Percentiles rank a stretch among this genome's conserved stretches.
phyloP scores from a whole-genome alignment of 441 rosid genomes.

The Arabidopsis lyrata region DNA sequence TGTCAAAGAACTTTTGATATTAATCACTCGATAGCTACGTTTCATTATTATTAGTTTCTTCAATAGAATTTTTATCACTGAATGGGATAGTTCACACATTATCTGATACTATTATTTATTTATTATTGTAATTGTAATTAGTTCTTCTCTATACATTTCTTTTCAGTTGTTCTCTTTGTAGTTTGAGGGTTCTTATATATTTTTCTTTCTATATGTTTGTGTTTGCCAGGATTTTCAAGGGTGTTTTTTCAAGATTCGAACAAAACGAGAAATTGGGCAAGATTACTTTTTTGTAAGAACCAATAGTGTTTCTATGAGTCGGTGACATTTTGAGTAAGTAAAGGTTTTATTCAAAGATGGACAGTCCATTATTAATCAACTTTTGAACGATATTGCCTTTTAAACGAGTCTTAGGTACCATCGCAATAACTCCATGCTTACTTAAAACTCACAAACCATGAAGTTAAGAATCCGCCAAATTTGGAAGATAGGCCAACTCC shows the following conservation, averaged over 20 bases:
- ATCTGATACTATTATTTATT: neutral
- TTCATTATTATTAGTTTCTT: conserved; percentile 12
- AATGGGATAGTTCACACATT: neutral
- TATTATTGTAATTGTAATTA: neutral
- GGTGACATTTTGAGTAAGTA: conserved; percentile 37
- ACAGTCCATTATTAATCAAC: conserved; percentile 25
- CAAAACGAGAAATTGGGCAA: conserved; percentile 40
- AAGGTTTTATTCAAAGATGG: conserved; percentile 33
- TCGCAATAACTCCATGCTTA: conserved; percentile 41
- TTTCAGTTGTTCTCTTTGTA: neutral
- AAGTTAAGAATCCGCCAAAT: conserved; percentile 41
- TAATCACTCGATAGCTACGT: conserved; percentile 40
- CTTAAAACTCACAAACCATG: conserved; percentile 43
- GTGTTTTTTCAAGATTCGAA: conserved; percentile 9
- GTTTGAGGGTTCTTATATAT: neutral
- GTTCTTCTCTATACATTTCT: neutral
- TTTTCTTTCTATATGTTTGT: neutral
- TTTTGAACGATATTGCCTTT: conserved; percentile 40
- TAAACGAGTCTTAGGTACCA: conserved; percentile 39
- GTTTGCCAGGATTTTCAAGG: conserved; percentile 30
- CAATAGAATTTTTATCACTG: neutral
- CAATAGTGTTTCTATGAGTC: conserved; percentile 16
- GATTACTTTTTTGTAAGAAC: conserved; percentile 36
- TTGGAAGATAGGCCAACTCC: conserved; percentile 33
- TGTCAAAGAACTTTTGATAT: conserved; percentile 41